Evolutionary conservation across 306 rosid genomes (phyloP), one percentile per base, ranked within the genome.

Genomic region (Acacia acuminata): DNA sequence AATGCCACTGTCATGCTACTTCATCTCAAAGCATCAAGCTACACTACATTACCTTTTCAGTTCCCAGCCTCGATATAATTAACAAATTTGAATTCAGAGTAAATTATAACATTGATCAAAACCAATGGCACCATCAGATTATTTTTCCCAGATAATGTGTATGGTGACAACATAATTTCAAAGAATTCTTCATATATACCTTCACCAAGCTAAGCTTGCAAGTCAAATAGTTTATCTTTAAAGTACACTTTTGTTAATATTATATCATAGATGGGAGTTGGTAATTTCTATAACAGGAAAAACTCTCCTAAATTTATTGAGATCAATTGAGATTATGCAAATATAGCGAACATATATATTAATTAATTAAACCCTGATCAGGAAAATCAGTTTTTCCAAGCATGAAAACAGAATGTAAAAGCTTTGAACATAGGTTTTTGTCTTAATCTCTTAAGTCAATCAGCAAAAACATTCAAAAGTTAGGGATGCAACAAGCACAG

Each of bases 31-130:
- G 34, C 75, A 43, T 38, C 48, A 9, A 69, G 15, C 19, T 40
- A 69, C 48, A 40, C 73, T 38, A 1, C 7, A 19, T 42, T 43
- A 70, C 3, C 53, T n/a, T 71, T 12, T 8, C 56, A 71, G 34
- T 42, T 71, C n/a, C 8, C 56, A 44, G 34, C 58, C 25, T 40
- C 30, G 10, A 42, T 5, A 5, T 40, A 69, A 24, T 69, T 30
- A 7, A 3, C 4, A 19, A 69, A 10, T 20, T 32, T 32, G 6
- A 69, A 69, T 70, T 3, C 53, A 70, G 25, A 70, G 4, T 40
- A 70, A 6, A 70, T 70, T n/a, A 13, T 19, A 77, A 64, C 30
- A 65, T 27, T 42, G 25, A 63, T 30, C 63, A 65, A 77, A 77
- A 27, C 12, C 73, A 36, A 64, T 12, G 7, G 42, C 74, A 64